These are phyloP conservation scores for Comarum palustre DNA, from an alignment of 306 rosid species.

Conservation along the genomic window DNA sequence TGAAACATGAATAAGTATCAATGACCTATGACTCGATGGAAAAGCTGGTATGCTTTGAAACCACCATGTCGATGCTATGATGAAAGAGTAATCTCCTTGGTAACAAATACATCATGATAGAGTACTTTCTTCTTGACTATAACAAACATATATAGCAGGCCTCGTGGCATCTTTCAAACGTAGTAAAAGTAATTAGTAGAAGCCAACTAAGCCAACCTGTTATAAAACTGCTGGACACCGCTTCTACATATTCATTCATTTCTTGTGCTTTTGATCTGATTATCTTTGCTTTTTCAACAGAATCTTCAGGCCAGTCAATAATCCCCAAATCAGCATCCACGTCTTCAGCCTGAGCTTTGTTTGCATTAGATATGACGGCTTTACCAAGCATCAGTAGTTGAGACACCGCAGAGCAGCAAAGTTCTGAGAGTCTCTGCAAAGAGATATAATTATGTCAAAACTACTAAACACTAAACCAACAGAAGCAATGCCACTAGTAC, in stretches of 20 bases:
- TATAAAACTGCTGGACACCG: slow-evolving; percentile 78
- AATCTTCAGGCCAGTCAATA: slow-evolving; percentile 90
- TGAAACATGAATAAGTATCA: neutral
- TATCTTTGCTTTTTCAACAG: slow-evolving; percentile 75
- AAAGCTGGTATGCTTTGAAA: neutral
- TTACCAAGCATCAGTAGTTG: slow-evolving; percentile 74
- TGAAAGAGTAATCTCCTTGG: neutral
- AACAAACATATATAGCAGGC: neutral
- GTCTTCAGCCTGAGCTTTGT: slow-evolving; percentile 56
- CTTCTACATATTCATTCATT: slow-evolving; percentile 75
- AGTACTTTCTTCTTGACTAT: neutral
- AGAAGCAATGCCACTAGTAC: neutral
- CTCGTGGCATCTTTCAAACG: neutral
- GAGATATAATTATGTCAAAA: slow-evolving; percentile 18
- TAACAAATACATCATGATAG: neutral
- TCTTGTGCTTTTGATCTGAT: slow-evolving; percentile 74
- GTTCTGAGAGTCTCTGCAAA: slow-evolving; percentile 91
- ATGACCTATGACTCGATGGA: neutral
- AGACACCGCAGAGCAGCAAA: slow-evolving; percentile 86
- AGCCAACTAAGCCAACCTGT: slow-evolving; percentile 52
- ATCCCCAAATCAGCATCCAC: slow-evolving; percentile 38
- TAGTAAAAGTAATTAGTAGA: neutral
- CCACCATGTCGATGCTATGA: neutral
- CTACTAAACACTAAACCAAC: neutral
- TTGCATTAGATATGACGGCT: slow-evolving; percentile 68